A percentile compares a stretch with the other conserved stretches of the same genome.
phyloP scores from a whole-genome alignment of 495 filamentous ascomycete genomes.

The Annulohypoxylon bovei region DNA sequence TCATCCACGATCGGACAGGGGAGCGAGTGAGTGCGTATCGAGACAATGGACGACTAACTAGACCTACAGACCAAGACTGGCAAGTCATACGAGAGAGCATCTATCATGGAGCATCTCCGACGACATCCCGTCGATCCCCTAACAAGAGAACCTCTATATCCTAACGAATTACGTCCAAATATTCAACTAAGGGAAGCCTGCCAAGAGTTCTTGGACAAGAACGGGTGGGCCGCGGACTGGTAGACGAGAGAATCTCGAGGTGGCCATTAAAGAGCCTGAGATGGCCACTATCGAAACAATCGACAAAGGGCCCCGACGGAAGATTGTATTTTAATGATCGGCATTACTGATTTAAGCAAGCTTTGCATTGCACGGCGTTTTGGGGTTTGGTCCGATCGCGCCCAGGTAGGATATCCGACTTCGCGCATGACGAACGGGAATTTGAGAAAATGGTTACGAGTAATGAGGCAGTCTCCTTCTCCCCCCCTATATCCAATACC shows the following conservation, averaged over 20 bases:
- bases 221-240: conserved; percentile 96
- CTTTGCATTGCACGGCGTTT: conserved; percentile 37
- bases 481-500: neutral
- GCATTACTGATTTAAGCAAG: conserved; percentile 8
- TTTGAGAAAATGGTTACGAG: conserved; percentile 17
- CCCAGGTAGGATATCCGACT: conserved; percentile 16
- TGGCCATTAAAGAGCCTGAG: neutral
- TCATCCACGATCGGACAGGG: conserved; percentile 4
- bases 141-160: conserved; percentile 76
- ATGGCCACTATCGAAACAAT: neutral
- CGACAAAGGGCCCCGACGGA: neutral
- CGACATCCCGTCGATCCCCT: conserved; percentile 80
- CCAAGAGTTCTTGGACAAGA: conserved; percentile 81
- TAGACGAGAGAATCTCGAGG: conserved; percentile 47
- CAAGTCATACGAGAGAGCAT: conserved; percentile 86
- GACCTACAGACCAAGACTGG: conserved; percentile 77
- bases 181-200: conserved; percentile 84
- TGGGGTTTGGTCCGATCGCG: neutral
- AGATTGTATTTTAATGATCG: neutral
- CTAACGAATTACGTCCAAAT: conserved; percentile 83
- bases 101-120: conserved; percentile 86
- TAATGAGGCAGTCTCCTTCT: conserved; percentile 3
- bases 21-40: neutral
- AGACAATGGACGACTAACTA: conserved; percentile 18
- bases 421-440: neutral